A percentile compares a stretch with the other conserved stretches of the same genome.
Evolutionary conservation across 768 basidiomycete genomes (phyloP).

Genomic region (Hebeloma cylindrosporum): DNA sequence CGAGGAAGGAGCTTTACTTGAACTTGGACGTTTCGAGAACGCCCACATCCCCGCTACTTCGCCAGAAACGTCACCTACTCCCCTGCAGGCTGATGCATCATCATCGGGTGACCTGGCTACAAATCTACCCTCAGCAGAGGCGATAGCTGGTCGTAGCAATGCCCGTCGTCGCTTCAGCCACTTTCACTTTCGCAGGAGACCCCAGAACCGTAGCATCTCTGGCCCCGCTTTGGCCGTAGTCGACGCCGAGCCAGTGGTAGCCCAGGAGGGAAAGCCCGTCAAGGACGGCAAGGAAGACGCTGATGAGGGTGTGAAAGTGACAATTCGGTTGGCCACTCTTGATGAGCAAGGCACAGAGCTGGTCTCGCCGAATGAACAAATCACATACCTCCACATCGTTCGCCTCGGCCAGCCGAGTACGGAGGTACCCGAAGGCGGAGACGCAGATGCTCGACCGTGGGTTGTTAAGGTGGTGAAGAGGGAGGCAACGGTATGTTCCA

Average conservation of each 20-base stretch:
- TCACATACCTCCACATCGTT: constrained; percentile 85
- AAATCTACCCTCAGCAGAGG: constrained; percentile 7
- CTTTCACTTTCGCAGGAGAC: constrained; percentile 66
- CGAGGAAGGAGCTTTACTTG: constrained; percentile 77
- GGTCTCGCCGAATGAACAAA: constrained; percentile 76
- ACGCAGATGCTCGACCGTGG: constrained; percentile 72
- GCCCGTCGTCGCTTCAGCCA: constrained; percentile 59
- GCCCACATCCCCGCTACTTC: constrained; percentile 22
- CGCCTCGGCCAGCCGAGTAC: constrained; percentile 53
- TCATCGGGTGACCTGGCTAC: constrained; percentile 10
- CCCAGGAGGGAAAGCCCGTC: constrained; percentile 31
- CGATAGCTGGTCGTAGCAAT: not conserved
- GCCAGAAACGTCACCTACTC: constrained; percentile 13
- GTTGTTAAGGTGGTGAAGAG: constrained; percentile 91
- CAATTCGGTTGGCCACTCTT: constrained; percentile 79
- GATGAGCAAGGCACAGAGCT: constrained; percentile 73
- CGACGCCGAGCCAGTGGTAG: constrained; percentile 57
- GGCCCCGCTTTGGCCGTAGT: constrained; percentile 81
- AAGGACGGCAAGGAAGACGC: constrained; percentile 48
- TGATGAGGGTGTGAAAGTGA: constrained; percentile 70
- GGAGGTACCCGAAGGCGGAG: constrained; percentile 30
- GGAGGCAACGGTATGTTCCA: constrained; percentile 68
- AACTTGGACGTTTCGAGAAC: constrained; percentile 74
- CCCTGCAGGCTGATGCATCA: constrained; percentile 13
- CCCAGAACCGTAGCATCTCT: constrained; percentile 50